phyloP scores from a whole-genome alignment of 1,284 basidiomycete species.

The Cutaneotrichosporon curvatum region DNA sequence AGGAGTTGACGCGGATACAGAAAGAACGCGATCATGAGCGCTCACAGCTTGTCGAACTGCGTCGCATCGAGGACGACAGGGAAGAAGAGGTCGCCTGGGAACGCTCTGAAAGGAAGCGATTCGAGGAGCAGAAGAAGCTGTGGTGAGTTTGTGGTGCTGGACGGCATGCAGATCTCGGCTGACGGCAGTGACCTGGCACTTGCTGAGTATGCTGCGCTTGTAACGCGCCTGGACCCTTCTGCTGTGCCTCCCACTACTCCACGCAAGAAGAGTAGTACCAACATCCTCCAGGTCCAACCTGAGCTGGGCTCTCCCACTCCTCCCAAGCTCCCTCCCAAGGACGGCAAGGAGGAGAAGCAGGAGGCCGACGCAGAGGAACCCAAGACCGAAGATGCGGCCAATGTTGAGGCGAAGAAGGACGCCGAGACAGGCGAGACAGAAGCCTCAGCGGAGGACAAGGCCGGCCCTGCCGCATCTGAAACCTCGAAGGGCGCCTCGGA shows the following conservation, averaged over 20 bases:
- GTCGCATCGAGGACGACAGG: constrained; percentile 54
- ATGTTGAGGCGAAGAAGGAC: neutral
- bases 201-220: constrained; percentile 35
- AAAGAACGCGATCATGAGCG: constrained; percentile 51
- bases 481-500: neutral
- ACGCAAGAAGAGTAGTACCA: constrained; percentile 6
- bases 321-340: neutral
- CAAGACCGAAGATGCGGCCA: neutral
- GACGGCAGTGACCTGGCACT: constrained; percentile 38
- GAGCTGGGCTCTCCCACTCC: neutral
- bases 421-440: neutral
- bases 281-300: constrained; percentile 22
- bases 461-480: neutral
- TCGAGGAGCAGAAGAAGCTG: constrained; percentile 43
- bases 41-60: constrained; percentile 28
- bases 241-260: constrained; percentile 34
- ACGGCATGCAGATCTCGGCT: constrained; percentile 2
- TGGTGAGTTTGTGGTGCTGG: constrained; percentile 25
- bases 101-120: constrained; percentile 31
- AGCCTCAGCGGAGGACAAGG: neutral
- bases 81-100: constrained; percentile 51
- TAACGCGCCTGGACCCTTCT: constrained; percentile 32
- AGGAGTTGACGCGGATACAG: constrained; percentile 55
- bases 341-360: neutral
- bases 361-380: constrained; percentile 2